Evolutionary conservation across 2,329 filamentous ascomycete genomes (phyloP).

Genomic region (Apiospora saccharicola): DNA sequence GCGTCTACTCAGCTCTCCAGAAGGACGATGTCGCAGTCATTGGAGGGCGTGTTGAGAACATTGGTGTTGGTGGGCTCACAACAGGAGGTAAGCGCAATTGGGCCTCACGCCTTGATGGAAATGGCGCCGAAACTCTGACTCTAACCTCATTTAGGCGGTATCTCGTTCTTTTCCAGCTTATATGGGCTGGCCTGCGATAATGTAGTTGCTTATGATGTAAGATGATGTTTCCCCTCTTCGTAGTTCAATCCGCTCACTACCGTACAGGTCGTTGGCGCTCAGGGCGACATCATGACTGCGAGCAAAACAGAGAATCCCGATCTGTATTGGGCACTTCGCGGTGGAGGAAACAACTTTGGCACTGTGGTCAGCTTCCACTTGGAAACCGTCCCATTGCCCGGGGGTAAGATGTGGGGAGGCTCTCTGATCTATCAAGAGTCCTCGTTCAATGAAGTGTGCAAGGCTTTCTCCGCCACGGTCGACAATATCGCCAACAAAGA

Average conservation of each 20-base stretch:
- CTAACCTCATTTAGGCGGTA: conserved; percentile 29
- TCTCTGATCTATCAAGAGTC: background rate
- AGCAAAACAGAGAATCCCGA: background rate
- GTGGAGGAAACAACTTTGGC: conserved; percentile 22
- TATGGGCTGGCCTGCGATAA: conserved; percentile 55
- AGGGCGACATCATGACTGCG: conserved; percentile 1
- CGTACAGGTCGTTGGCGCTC: background rate
- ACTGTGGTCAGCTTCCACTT: conserved; percentile 3
- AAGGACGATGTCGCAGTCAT: conserved; percentile 29
- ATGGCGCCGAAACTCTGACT: background rate
- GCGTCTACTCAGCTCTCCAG: conserved; percentile 33
- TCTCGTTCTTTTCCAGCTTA: conserved; percentile 34
- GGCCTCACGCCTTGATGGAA: background rate
- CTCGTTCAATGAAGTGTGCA: background rate
- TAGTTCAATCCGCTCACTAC: background rate
- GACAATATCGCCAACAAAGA: conserved; percentile 6
- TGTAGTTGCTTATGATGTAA: conserved; percentile 50
- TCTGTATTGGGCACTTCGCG: conserved; percentile 21
- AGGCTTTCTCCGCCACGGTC: background rate
- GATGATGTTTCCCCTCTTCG: background rate
- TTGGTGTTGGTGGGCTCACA: conserved; percentile 40
- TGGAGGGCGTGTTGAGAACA: conserved; percentile 35
- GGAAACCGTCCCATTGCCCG: background rate
- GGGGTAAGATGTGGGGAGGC: conserved; percentile 22
- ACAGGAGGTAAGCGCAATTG: conserved; percentile 31